Conservation (phyloP, 2,329 filamentous ascomycete species). For the Cladophialophora yegresii region DNA sequence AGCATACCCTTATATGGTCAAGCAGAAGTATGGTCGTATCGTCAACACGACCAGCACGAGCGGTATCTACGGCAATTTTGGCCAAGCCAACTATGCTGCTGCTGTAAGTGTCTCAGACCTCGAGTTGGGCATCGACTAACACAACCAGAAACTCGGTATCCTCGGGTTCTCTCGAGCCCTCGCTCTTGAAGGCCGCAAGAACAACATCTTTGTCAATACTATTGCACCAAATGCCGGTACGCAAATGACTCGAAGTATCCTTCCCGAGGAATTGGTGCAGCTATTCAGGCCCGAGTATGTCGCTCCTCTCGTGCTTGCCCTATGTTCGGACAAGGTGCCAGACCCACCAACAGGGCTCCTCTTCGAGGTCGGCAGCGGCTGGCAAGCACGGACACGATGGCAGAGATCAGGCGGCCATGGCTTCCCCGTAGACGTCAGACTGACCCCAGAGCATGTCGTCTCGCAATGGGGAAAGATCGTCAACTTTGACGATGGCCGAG, state of each 20-base stretch:
- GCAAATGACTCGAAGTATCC: slow-evolving; percentile 86
- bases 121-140: slow-evolving; percentile 1
- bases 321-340: slow-evolving; percentile 84
- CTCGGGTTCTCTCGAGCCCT: slow-evolving; percentile 92
- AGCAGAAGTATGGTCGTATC: slow-evolving; percentile 97
- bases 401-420: slow-evolving; percentile 85
- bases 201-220: slow-evolving; percentile 98
- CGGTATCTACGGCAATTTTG: slow-evolving; percentile 98
- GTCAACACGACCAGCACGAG: slow-evolving; percentile 96
- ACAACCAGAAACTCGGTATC: slow-evolving; percentile 75
- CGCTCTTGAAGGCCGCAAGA: slow-evolving; percentile 88
- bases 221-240: slow-evolving; percentile 98
- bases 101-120: slow-evolving; percentile 59
- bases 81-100: slow-evolving; percentile 95
- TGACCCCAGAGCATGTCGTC: slow-evolving; percentile 81
- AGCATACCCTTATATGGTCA: slow-evolving; percentile 94
- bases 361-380: slow-evolving; percentile 93
- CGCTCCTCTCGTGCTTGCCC: slow-evolving; percentile 84
- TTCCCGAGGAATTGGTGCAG: slow-evolving; percentile 97
- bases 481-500: slow-evolving; percentile 83
- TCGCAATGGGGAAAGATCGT: slow-evolving; percentile 75
- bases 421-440: slow-evolving; percentile 81
- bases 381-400: slow-evolving; percentile 91
- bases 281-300: slow-evolving; percentile 99
- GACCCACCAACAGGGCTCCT: slow-evolving; percentile 80